phyloP scores from a whole-genome alignment of 345 rosid genomes.

The Lepidium africanum region DNA sequence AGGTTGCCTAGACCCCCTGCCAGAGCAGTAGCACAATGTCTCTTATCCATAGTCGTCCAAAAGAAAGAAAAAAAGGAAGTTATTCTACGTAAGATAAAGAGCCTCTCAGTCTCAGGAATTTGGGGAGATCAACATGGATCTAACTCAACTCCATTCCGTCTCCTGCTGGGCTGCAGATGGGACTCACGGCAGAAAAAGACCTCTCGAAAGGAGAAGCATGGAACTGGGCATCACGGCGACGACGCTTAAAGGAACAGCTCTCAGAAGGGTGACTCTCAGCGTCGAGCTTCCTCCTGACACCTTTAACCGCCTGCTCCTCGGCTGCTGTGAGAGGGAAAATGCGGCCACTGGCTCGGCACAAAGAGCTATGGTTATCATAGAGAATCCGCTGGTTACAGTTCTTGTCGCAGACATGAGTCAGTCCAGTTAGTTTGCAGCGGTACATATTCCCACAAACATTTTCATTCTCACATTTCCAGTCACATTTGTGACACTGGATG shows the following conservation, averaged over 20 bases:
- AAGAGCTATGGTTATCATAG: constrained; percentile 88
- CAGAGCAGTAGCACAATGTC: constrained; percentile 41
- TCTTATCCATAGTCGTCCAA: constrained; percentile 40
- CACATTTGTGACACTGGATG: constrained; percentile 71
- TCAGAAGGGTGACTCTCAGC: constrained; percentile 65
- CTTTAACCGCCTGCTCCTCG: constrained; percentile 94
- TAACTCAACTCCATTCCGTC: constrained; percentile 96
- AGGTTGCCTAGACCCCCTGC: constrained; percentile 38
- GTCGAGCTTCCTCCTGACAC: constrained; percentile 93
- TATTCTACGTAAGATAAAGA: constrained; percentile 26
- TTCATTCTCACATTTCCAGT: constrained; percentile 89
- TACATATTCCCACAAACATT: constrained; percentile 86
- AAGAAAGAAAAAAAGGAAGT: constrained; percentile 28
- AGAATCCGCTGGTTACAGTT: constrained; percentile 96
- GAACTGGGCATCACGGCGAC: constrained; percentile 60
- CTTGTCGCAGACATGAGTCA: constrained; percentile 98
- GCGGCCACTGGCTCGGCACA: constrained; percentile 84
- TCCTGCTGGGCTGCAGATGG: constrained; percentile 90
- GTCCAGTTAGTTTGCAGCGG: constrained; percentile 85
- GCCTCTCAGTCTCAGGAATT: constrained; percentile 16
- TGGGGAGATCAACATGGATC: constrained; percentile 29
- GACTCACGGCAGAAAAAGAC: constrained; percentile 79
- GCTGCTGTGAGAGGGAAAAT: constrained; percentile 63
- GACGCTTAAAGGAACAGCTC: constrained; percentile 77
- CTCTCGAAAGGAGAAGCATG: constrained; percentile 93